phyloP scores from a whole-genome alignment of 2,329 filamentous ascomycete genomes.

The Trichothecium roseum region DNA sequence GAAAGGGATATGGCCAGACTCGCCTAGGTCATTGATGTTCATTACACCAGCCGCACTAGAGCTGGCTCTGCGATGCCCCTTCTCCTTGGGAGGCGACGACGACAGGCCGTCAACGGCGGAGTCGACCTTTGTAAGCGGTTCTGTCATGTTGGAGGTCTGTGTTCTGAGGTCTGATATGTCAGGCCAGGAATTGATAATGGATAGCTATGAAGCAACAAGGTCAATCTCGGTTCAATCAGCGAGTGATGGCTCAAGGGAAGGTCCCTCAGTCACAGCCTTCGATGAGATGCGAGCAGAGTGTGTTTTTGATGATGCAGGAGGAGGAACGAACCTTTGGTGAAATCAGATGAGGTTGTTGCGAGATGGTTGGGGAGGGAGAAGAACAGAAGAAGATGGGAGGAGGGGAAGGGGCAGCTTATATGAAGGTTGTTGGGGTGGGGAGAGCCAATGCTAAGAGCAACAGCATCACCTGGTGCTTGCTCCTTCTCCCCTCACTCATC shows the following conservation, averaged over 20 bases:
- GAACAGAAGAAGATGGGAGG: slow-evolving; percentile 12
- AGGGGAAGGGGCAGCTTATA: slow-evolving; percentile 20
- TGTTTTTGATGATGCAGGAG: slow-evolving; percentile 1
- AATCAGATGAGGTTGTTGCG: slow-evolving; percentile 9
- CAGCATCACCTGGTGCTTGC: slow-evolving; percentile 8
- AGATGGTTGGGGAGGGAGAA: slow-evolving; percentile 14
- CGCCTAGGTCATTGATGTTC: slow-evolving; percentile 82
- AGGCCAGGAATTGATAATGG: slow-evolving; percentile 5
- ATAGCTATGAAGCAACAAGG: neutral
- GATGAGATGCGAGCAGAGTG: neutral
- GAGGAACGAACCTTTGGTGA: slow-evolving; percentile 6
- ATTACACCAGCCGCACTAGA: slow-evolving; percentile 56
- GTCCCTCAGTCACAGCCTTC: neutral
- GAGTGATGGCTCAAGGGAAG: neutral
- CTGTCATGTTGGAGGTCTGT: slow-evolving; percentile 21
- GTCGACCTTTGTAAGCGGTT: slow-evolving; percentile 76
- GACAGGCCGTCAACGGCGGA: slow-evolving; percentile 77
- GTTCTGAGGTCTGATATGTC: slow-evolving; percentile 5
- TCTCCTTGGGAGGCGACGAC: slow-evolving; percentile 57
- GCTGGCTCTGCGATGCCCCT: slow-evolving; percentile 58
- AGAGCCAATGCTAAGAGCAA: slow-evolving; percentile 5
- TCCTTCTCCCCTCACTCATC: slow-evolving; percentile 1
- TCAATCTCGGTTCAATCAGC: slow-evolving; percentile 1
- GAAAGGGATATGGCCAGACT: slow-evolving; percentile 20
- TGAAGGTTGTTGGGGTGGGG: slow-evolving; percentile 9